Evolutionary conservation across 176 grass and related monocot species (phyloP), one percentile per base, ranked within the genome.

Genomic region (Thinopyrum elongatum): DNA sequence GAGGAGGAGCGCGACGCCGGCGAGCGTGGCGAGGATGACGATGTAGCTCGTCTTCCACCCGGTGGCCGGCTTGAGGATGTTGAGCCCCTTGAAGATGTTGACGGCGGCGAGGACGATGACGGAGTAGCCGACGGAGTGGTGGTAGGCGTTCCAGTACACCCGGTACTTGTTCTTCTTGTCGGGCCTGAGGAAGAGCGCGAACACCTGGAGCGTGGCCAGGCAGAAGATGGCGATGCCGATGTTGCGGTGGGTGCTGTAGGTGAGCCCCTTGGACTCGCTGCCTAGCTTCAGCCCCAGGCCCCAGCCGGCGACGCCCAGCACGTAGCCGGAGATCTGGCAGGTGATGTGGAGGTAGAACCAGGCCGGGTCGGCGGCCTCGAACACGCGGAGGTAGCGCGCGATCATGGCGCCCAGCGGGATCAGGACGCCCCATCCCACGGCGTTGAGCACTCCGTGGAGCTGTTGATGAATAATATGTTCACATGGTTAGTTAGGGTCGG

Each of bases 321-420:
- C 70, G 86, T 96, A 99, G 23, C 90, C 97, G 11, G 92, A 87
- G 80, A 84, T 86, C 85, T 99, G 97, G 92, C 94, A 99, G 8
- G 88, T 29, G 74, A 93, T 91, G 88, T 99, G 97, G 81, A 94
- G 76, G 87, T 96, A 97, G 80, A 93, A 97, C 97, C 97, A 99
- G 0, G 94, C 92, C 4, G 97, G 97, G 70, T 99, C 94, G 10
- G 92, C 92, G 1, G 92, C 65, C 59, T 92, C 71, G 83, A 97
- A 99, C 42, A 97, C 94, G 68, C 81, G 93, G 53, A 94, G 57
- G 79, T 97, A 99, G 23, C 97, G 88, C 2, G 94, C 97, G 51
- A 96, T 94, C 29, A 97, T 99, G 71, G 84, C 94, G 83, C 97
- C 97, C 0, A 89, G 25, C 1, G 97, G 97, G 42, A 99, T 88